Evolutionary conservation across 805 yeast genomes (phyloP), one percentile per base, ranked within the genome.

Genomic region (Debaryomyces prosopidis): DNA sequence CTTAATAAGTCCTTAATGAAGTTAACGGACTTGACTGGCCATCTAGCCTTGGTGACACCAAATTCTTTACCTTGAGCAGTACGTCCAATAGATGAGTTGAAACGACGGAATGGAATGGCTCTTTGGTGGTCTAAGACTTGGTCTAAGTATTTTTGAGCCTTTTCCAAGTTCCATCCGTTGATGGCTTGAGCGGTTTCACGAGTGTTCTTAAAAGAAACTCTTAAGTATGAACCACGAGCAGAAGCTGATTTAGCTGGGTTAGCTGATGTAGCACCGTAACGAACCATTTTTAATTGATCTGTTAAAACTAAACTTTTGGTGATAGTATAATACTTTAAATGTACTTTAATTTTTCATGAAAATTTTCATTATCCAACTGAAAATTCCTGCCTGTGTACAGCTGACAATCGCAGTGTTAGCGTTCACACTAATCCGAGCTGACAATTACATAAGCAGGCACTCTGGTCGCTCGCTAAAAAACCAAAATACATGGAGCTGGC

Each of bases 31-130:
- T 94, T 94, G 59, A 84, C 96, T 72, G 99, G 99, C 99, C 99
- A 94, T 89, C 99, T 91, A 66, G 99, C 99, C 81, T 87, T 91
- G 85, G 97, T 89, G 73, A 91, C 96, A 80, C 98, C 98, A 71
- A 92, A 94, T 83, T 94, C 99, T 82, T 94, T 92, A 81, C 97
- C 99, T 82, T 94, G 99, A 65, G 95, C 96, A 68, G 99, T 90
- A 82, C 99, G 88, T 77, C 99, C 99, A 68, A 89, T 91, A 66
- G 96, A 88, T 62, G 87, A 82, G 83, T 87, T 87, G 82, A 82
- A 92, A 84, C 96, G 84, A 85, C 99, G 88, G 94, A 94, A 89
- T 74, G 99, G 99, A 66, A 94, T 89, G 69, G 98, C 99, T 85
- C 98, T 92, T 82, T 94, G 82, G 84, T 94, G 96, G 77, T 91